Base-by-base conservation (phyloP, 2,329 filamentous ascomycete species). In the Rhexocercosporidium sp. region DNA sequence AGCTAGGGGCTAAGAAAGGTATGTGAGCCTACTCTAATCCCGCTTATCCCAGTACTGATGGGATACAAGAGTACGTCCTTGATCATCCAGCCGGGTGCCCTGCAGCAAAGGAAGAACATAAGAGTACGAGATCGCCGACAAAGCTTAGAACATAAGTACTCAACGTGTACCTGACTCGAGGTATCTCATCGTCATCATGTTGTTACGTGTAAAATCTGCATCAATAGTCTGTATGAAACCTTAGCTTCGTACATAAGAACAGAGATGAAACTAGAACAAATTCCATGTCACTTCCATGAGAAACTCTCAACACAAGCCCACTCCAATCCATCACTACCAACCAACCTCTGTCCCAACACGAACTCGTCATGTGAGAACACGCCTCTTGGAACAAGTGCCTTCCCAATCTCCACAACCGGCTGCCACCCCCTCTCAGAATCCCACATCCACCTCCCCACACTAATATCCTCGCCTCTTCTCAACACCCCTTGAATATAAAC, bases 361-460 rank as follows among this genome's bases (percentile, higher is more conserved):
- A 63, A 3, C 22, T 56, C 31, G 12, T 41, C 46, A 4, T 39
- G 9, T 18, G 47, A 29, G 18, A 63, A 62, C 7, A 49, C 12
- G 2, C 25, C 60, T 12, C 47, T 44, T 1, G 60, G 60, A 31
- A 63, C 22, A n/a, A 34, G 31, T 6, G 49, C 22, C 31, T 39
- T 63, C 47, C 60, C 60, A 54, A 56, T 34, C 34, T 54, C 47
- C 11, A 63, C 47, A 49, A 56, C 20, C 37, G 53, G 53, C 53
- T 39, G 46, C 72, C 67, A 69, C 7, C 62, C 66, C 12, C 34
- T 62, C n/a, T 60, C 60, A n/a, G 34, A 37, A 44, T 61, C 59
- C 69, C 70, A 72, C 34, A 67, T 66, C 70, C 70, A 73, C 39
- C 69, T 63, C 27, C 46, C 61, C 3, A 74, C 67, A 16, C 65